Conservation (phyloP, 495 filamentous ascomycete genomes). For the Lepraria neglecta region DNA sequence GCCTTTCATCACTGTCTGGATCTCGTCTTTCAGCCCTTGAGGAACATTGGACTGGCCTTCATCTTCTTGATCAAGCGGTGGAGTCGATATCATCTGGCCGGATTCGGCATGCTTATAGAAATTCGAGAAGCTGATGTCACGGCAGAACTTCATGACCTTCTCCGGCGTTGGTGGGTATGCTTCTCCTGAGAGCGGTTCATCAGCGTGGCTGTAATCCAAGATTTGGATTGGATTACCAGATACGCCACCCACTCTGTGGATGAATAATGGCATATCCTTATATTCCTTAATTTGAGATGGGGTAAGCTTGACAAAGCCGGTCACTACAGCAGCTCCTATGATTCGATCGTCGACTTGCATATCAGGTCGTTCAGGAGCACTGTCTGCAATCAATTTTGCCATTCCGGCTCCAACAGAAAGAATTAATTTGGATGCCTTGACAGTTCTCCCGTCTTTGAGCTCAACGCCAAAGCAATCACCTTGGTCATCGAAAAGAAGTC, state of each 20-base stretch:
- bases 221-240: neutral
- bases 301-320: neutral
- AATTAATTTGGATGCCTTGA: neutral
- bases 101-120: neutral
- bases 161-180: neutral
- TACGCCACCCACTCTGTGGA: neutral
- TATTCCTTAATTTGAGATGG: neutral
- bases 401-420: neutral
- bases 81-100: neutral
- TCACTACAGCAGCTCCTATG: neutral
- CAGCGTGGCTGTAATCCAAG: neutral
- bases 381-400: neutral
- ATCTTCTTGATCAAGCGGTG: neutral
- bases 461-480: neutral
- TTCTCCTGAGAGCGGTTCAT: neutral
- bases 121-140: neutral
- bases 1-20: neutral
- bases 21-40: neutral
- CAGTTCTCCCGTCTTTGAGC: neutral
- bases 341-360: neutral
- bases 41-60: neutral
- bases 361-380: neutral
- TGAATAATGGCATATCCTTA: neutral
- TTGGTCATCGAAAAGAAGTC: neutral
- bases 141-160: neutral